Conservation (phyloP, 108 stramenopile genomes). For the Stephanodiscus triporus region DNA sequence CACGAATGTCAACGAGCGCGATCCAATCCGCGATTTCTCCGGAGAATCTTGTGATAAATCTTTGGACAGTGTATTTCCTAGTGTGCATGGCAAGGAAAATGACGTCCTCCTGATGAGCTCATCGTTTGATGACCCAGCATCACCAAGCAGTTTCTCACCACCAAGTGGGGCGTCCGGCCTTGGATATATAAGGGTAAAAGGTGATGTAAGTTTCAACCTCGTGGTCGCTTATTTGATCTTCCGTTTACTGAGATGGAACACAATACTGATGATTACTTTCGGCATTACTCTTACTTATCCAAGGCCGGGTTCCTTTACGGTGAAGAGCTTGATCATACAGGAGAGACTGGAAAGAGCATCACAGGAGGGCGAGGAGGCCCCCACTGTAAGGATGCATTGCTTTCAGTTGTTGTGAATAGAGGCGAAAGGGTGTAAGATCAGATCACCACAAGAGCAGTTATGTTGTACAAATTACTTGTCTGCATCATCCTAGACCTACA, state of each 20-base stretch:
- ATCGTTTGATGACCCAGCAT: conserved; percentile 46
- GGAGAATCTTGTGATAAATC: conserved; percentile 40
- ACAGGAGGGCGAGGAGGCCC: conserved; percentile 41
- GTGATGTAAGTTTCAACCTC: conserved; percentile 27
- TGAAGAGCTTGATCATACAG: conserved; percentile 26
- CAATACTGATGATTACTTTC: not conserved
- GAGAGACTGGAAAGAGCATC: conserved; percentile 26
- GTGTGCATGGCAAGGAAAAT: conserved; percentile 40
- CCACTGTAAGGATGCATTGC: conserved; percentile 46
- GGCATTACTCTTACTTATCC: not conserved
- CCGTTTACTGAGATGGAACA: not conserved
- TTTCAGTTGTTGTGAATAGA: conserved; percentile 46
- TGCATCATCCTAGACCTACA: not conserved
- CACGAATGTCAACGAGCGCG: conserved; percentile 26
- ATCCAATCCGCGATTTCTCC: conserved; percentile 29
- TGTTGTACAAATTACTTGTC: not conserved
- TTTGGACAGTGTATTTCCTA: conserved; percentile 34
- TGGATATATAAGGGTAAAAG: conserved; percentile 28
- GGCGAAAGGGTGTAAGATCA: not conserved
- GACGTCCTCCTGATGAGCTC: conserved; percentile 39
- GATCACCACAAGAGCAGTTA: not conserved
- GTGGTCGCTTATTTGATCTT: not conserved
- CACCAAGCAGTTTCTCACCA: conserved; percentile 20
- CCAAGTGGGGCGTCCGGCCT: conserved; percentile 33
- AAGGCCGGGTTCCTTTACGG: conserved; percentile 51